Percentiles rank a stretch among this genome's conserved stretches.
phyloP scores from a whole-genome alignment of 2,329 filamentous ascomycete genomes.

The Monilinia fructicola region DNA sequence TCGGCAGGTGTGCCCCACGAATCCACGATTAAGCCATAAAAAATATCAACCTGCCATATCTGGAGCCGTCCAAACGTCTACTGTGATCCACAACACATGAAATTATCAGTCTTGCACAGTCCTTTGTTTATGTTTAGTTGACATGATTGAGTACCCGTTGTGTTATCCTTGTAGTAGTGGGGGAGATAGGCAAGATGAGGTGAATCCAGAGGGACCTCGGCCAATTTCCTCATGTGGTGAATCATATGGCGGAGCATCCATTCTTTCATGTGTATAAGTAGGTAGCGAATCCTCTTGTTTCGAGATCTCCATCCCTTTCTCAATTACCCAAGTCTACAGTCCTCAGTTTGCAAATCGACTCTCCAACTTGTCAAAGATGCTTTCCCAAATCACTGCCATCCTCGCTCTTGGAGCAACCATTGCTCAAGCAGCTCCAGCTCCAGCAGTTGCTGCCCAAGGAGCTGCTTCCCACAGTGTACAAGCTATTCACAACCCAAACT shows the following conservation, averaged over 20 bases:
- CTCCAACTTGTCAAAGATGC: conserved; percentile 30
- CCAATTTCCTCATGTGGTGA: conserved; percentile 1
- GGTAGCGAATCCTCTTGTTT: conserved; percentile 21
- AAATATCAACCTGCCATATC: conserved; percentile 16
- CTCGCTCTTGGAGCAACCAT: conserved; percentile 32
- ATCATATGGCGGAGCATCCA: background rate
- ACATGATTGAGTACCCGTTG: background rate
- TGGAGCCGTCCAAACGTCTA: conserved; percentile 7
- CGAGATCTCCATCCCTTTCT: conserved; percentile 25
- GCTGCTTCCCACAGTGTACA: conserved; percentile 31
- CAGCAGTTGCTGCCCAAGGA: background rate
- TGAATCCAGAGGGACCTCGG: background rate
- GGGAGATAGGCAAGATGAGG: background rate
- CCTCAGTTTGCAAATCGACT: conserved; percentile 20
- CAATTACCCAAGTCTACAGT: conserved; percentile 19
- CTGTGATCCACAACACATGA: background rate
- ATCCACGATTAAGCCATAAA: background rate
- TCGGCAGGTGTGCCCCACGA: background rate
- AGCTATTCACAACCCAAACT: conserved; percentile 36
- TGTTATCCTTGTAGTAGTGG: background rate
- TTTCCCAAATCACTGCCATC: conserved; percentile 33
- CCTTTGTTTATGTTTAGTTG: background rate
- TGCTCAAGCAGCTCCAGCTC: conserved; percentile 32
- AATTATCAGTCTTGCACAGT: background rate
- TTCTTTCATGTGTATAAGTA: conserved; percentile 30